These are phyloP conservation scores for Fusarium tanahbumbuense DNA, from an alignment of 2,329 filamentous ascomycete species.

Conservation along the genomic window DNA sequence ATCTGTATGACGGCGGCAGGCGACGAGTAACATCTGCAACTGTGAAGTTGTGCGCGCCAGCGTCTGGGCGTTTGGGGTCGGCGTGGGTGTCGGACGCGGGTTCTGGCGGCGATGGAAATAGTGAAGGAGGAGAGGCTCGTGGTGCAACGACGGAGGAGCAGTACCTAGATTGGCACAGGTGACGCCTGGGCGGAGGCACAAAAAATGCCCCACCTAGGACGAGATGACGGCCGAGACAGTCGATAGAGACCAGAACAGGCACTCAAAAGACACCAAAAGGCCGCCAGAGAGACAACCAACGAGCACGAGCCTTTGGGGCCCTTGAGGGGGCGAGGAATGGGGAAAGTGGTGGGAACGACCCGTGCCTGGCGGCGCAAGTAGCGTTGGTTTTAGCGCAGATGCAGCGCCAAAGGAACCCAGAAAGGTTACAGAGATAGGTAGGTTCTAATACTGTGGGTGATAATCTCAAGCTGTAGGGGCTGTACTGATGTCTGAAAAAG, in stretches of 20 bases:
- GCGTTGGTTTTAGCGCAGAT: slow-evolving; percentile 45
- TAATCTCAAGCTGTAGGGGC: slow-evolving; percentile 25
- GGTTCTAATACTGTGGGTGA: slow-evolving; percentile 17
- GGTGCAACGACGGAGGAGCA: slow-evolving; percentile 49
- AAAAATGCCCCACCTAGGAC: slow-evolving; percentile 49
- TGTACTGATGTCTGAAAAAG: slow-evolving; percentile 12
- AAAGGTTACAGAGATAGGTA: slow-evolving; percentile 27
- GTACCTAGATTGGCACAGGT: slow-evolving; percentile 49
- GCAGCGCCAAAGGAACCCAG: slow-evolving; percentile 42
- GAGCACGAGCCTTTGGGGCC: slow-evolving; percentile 45
- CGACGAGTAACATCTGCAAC: slow-evolving; percentile 48
- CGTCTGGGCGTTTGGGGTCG: slow-evolving; percentile 45
- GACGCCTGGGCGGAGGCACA: slow-evolving; percentile 48
- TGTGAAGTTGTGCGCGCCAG: slow-evolving; percentile 45
- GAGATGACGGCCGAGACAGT: slow-evolving; percentile 50
- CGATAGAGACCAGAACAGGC: slow-evolving; percentile 39
- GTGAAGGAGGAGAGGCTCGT: slow-evolving; percentile 48
- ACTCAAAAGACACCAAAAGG: slow-evolving; percentile 35
- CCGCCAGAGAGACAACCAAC: slow-evolving; percentile 43
- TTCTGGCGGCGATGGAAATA: slow-evolving; percentile 45
- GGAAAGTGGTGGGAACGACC: slow-evolving; percentile 47
- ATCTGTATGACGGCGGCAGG: slow-evolving; percentile 45
- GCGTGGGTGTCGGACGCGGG: slow-evolving; percentile 35
- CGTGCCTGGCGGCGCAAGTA: slow-evolving; percentile 48
- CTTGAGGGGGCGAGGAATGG: slow-evolving; percentile 41